A percentile compares a stretch with the other conserved stretches of the same genome.
Conservation (phyloP, 2,329 filamentous ascomycete genomes). For the Monosporascus sp. region DNA sequence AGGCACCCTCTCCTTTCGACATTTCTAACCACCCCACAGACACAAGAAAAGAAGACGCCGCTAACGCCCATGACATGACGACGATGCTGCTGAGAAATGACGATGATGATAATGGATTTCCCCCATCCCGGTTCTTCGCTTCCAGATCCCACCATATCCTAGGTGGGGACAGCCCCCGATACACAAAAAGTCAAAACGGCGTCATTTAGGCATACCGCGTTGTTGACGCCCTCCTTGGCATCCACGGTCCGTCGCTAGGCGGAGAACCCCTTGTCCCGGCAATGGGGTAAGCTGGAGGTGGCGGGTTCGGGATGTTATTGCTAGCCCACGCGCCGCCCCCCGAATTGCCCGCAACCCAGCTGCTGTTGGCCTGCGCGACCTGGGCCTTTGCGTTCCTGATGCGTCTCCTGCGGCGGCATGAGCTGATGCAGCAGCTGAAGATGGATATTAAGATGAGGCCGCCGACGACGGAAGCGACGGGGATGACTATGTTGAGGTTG, state of each 20-base stretch:
- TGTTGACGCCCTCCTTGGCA: slow-evolving; percentile 8
- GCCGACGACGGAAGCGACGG: slow-evolving; percentile 66
- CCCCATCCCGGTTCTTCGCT: not conserved
- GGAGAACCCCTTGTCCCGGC: not conserved
- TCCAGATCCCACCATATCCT: slow-evolving; percentile 13
- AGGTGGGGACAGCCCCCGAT: not conserved
- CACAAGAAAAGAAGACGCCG: too few species aligned
- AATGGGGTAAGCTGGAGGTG: not conserved
- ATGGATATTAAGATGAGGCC: slow-evolving; percentile 65
- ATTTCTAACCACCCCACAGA: too few species aligned
- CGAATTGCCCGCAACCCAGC: slow-evolving; percentile 15
- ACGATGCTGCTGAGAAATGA: too few species aligned
- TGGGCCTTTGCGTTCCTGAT: slow-evolving; percentile 20
- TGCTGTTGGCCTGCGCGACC: slow-evolving; percentile 17
- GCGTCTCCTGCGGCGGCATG: slow-evolving; percentile 38
- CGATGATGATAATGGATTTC: not conserved
- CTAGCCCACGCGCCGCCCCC: slow-evolving; percentile 1
- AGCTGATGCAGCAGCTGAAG: slow-evolving; percentile 58
- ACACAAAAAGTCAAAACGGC: not conserved
- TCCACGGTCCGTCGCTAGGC: slow-evolving; percentile 11
- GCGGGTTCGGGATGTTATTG: not conserved
- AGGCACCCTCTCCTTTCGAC: too few species aligned
- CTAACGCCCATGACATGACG: too few species aligned
- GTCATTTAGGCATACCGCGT: slow-evolving; percentile 12
- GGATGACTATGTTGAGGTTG: slow-evolving; percentile 79